Percentiles rank a stretch among this genome's conserved stretches.
Conservation (phyloP, 441 rosid genomes). For the Arabidopsis hybrid region DNA sequence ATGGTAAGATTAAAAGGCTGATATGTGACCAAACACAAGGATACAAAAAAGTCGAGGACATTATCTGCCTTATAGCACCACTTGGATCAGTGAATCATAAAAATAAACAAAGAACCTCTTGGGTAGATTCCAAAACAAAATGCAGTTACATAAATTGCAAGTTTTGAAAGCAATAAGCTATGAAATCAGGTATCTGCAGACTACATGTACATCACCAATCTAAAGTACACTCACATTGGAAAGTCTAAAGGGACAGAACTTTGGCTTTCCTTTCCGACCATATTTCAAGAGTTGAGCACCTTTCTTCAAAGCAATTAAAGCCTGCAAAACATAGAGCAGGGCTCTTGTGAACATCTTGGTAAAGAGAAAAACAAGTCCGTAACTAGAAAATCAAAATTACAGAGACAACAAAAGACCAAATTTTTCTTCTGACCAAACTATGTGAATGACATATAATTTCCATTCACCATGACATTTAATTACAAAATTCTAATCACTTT, state of each 20-base stretch:
- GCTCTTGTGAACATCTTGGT: constrained; percentile 5
- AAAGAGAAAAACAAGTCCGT: background rate
- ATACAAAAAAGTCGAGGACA: constrained; percentile 5
- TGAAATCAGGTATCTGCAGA: too few species aligned
- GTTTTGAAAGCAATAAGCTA: too few species aligned
- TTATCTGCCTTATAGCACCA: background rate
- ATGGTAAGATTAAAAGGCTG: constrained; percentile 11
- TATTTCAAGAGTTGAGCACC: constrained; percentile 79
- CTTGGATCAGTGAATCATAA: too few species aligned
- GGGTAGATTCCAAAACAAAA: too few species aligned
- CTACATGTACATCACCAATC: background rate
- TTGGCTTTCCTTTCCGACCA: constrained; percentile 88
- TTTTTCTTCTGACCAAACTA: too few species aligned
- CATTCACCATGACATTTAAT: too few species aligned
- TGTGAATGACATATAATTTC: too few species aligned
- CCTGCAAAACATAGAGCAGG: constrained; percentile 53
- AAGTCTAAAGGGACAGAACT: constrained; percentile 82
- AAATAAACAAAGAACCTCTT: too few species aligned
- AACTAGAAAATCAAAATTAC: too few species aligned
- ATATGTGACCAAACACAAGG: constrained; percentile 22
- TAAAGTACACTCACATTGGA: constrained; percentile 61
- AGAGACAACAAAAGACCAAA: too few species aligned
- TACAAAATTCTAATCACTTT: too few species aligned
- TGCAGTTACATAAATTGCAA: too few species aligned
- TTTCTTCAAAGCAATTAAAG: constrained; percentile 79